A percentile compares a stretch with the other conserved stretches of the same genome.
phyloP scores from a whole-genome alignment of 208 protist species.

The Phytomonas sp. region DNA sequence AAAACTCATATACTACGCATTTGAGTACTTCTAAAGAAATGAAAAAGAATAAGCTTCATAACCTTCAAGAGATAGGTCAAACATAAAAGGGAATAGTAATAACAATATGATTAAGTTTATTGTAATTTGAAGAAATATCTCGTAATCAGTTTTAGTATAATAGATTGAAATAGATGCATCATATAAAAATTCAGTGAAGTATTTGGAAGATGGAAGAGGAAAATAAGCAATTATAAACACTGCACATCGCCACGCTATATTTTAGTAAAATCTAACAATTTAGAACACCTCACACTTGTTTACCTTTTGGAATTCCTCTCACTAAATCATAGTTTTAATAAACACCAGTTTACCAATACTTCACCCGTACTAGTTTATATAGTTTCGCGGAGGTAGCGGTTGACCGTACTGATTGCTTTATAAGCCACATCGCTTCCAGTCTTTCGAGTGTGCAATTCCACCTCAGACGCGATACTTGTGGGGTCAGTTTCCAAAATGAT shows the following conservation, averaged over 20 bases:
- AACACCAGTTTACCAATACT: background rate
- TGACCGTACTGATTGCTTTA: slow-evolving; percentile 68
- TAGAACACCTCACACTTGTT: background rate
- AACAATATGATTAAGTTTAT: background rate
- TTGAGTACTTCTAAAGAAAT: background rate
- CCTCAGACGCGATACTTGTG: slow-evolving; percentile 33
- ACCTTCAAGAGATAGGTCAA: background rate
- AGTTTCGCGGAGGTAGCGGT: slow-evolving; percentile 80
- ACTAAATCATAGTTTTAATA: background rate
- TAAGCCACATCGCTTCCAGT: slow-evolving; percentile 45
- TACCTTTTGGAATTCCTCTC: background rate
- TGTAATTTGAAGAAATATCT: background rate
- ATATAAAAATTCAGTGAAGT: background rate
- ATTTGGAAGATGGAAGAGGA: background rate
- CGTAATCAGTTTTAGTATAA: background rate
- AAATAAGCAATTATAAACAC: slow-evolving; percentile 6
- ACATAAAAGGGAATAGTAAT: background rate
- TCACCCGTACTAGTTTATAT: slow-evolving; percentile 21
- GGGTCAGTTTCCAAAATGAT: slow-evolving; percentile 80
- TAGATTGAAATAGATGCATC: background rate
- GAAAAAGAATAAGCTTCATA: background rate
- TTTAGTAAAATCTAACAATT: slow-evolving; percentile 1
- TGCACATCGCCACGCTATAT: background rate
- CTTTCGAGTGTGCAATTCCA: slow-evolving; percentile 56
- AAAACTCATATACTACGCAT: background rate